Base-by-base conservation (phyloP, 2,329 filamentous ascomycete genomes). In the Penicillium corylophilum region DNA sequence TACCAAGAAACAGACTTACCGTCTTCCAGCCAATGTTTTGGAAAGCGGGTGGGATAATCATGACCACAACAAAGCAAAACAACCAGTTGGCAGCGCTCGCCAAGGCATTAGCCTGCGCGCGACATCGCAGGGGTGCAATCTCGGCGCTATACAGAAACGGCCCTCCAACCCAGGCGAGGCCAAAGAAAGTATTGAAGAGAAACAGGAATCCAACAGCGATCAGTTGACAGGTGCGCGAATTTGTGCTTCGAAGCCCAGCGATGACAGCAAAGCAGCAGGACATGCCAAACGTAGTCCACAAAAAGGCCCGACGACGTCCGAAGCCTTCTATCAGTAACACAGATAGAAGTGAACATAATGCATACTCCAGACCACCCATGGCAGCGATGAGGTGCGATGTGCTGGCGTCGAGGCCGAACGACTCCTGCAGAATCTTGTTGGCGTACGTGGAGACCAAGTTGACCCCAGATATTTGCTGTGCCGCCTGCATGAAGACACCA, bases 71-170 rank as follows among this genome's bases (percentile, higher is more conserved):
- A 44, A 53, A 53, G 45, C 41, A 44, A 33, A 53, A 55, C 9
- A 55, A 20, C 53, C 53, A 53, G 39, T 53, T 53, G 20, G 33
- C 45, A 20, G 44, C 49, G 38, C 28, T 38, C 15, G 40, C 49
- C 10, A 55, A 42, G n/a, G 40, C 47, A 39, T 46, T 53, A 20
- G 44, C 42, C 41, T 50, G 46, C 10, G 51, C 51, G 35, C 51
- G 51, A n/a, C 23, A 29, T 29, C 47, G 51, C 16, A 53, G 42
- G 13, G 51, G 51, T 16, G 51, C 47, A 28, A 53, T 50, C 41
- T 53, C 48, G 24, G 43, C 42, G n/a, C 40, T 29, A 43, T 61
- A 54, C 13, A 75, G 48, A 63, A 70, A 74, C 10, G 41, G 53
- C 15, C 42, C 46, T 28, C 48, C 48, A 8, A 55, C 49, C 55